phyloP scores from a whole-genome alignment of 2,329 filamentous ascomycete species.

The Talaromyces sp. region DNA sequence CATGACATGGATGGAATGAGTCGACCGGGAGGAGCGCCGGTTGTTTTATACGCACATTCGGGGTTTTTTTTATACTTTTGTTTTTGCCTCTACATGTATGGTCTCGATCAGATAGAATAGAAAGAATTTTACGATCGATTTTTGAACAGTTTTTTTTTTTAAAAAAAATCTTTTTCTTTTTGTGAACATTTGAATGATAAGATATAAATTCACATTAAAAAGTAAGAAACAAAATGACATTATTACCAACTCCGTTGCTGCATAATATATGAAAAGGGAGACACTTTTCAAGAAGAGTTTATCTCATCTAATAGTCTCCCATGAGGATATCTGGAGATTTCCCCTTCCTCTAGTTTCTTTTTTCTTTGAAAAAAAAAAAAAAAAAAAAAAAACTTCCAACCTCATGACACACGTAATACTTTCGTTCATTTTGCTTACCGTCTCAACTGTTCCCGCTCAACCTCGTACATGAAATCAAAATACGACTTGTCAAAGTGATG shows the following conservation, averaged over 20 bases:
- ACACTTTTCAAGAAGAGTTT: background rate
- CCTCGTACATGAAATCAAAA: constrained; percentile 98
- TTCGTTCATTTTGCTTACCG: constrained; percentile 23
- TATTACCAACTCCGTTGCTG: constrained; percentile 1
- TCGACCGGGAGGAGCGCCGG: constrained; percentile 13
- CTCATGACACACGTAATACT: background rate
- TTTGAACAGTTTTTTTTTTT: background rate
- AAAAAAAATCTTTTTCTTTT: background rate
- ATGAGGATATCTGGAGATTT: background rate
- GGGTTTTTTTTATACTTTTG: background rate
- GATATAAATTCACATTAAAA: constrained; percentile 1
- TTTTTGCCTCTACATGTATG: background rate
- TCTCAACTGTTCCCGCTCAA: constrained; percentile 72
- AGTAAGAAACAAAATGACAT: background rate
- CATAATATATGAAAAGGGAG: background rate
- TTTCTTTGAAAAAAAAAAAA: background rate
- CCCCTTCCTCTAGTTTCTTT: background rate
- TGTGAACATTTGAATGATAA: background rate
- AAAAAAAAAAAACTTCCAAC: background rate
- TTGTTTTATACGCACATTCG: background rate
- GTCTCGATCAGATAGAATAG: background rate
- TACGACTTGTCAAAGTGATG: constrained; percentile 99
- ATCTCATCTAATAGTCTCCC: background rate
- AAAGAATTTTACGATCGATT: background rate
- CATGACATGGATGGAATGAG: constrained; percentile 3